Conservation (phyloP, 1,284 basidiomycete species). For the Trichosporon asahii region DNA sequence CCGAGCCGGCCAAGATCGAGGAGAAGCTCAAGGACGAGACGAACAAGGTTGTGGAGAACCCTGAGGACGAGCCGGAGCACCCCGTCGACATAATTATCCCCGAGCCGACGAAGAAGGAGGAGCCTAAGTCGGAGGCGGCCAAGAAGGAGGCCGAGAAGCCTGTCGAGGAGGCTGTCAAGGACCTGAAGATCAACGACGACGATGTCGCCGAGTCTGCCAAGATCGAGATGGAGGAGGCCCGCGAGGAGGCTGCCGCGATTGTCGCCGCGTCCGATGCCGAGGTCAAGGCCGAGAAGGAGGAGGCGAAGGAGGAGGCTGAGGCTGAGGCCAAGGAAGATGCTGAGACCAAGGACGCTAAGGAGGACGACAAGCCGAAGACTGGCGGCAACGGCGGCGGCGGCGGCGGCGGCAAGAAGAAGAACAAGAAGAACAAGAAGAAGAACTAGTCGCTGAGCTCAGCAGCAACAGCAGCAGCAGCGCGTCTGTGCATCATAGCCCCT, state of each 20-base stretch:
- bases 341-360: slow-evolving; percentile 23
- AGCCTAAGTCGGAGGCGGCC: not conserved
- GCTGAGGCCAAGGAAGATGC: slow-evolving; percentile 19
- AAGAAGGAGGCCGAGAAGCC: slow-evolving; percentile 2
- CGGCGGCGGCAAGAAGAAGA: slow-evolving; percentile 27
- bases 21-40: not conserved
- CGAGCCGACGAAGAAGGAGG: not conserved
- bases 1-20: not conserved
- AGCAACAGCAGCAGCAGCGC: too few relatives aligned
- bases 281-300: not conserved
- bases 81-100: not conserved
- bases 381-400: slow-evolving; percentile 23
- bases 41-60: not conserved
- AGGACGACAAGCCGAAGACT: slow-evolving; percentile 26
- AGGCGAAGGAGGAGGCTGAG: not conserved
- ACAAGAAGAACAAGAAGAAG: slow-evolving; percentile 28
- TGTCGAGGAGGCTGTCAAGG: slow-evolving; percentile 11
- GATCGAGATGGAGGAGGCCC: not conserved
- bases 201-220: slow-evolving; percentile 26
- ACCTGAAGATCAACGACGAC: slow-evolving; percentile 28
- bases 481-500: not conserved
- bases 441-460: not conserved
- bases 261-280: slow-evolving; percentile 9
- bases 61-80: not conserved
- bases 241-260: not conserved